Evolutionary conservation across 2,329 filamentous ascomycete genomes (phyloP).

Genomic region (Microcyclosporella mali): DNA sequence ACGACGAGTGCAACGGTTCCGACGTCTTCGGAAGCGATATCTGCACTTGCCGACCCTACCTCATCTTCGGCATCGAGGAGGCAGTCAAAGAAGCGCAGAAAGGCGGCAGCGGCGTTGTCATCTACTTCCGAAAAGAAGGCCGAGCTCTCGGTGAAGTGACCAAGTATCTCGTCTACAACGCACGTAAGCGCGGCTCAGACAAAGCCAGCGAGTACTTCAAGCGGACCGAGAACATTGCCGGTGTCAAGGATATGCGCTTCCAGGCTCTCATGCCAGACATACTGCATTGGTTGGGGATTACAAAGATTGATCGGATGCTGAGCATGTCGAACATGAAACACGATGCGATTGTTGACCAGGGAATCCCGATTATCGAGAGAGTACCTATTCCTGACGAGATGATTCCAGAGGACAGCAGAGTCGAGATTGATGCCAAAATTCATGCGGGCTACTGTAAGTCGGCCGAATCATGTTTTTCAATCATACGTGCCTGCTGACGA

Average conservation of each 20-base stretch:
- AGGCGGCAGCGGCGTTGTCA: slow-evolving; percentile 88
- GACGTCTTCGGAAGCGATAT: slow-evolving; percentile 98
- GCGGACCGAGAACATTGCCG: slow-evolving; percentile 95
- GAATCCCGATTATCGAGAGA: slow-evolving; percentile 22
- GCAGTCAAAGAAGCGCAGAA: slow-evolving; percentile 95
- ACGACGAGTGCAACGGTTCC: slow-evolving; percentile 87
- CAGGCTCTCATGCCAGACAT: slow-evolving; percentile 92
- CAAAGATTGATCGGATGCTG: slow-evolving; percentile 96
- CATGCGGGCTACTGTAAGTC: slow-evolving; percentile 64
- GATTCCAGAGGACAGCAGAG: slow-evolving; percentile 88
- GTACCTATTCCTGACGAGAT: slow-evolving; percentile 88
- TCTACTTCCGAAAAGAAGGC: slow-evolving; percentile 98
- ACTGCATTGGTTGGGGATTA: slow-evolving; percentile 95
- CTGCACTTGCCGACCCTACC: slow-evolving; percentile 90
- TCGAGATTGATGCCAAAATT: slow-evolving; percentile 99
- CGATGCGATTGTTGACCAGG: slow-evolving; percentile 68
- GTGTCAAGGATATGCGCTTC: slow-evolving; percentile 91
- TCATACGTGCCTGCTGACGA: too few species aligned
- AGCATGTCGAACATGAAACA: slow-evolving; percentile 99
- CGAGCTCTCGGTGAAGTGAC: slow-evolving; percentile 91
- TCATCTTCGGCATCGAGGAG: slow-evolving; percentile 95
- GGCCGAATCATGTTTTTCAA: background rate
- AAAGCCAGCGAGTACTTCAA: slow-evolving; percentile 88
- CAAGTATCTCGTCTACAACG: slow-evolving; percentile 79
- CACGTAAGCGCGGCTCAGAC: slow-evolving; percentile 70